Conservation (phyloP, 2,329 filamentous ascomycete genomes). For the Thielaviopsis euricoi region DNA sequence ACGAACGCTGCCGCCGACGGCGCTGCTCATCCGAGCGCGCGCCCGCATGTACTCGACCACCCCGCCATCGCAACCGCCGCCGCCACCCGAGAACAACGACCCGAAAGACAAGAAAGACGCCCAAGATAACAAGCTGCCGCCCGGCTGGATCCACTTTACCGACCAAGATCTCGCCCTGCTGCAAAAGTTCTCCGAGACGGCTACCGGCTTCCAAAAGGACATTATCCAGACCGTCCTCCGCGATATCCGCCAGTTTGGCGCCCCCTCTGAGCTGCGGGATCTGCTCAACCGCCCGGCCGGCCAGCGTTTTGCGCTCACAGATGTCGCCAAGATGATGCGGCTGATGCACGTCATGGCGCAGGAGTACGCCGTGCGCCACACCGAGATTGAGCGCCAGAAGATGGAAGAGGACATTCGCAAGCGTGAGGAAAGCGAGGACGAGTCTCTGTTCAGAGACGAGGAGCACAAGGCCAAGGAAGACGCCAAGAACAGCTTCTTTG, state of each 20-base stretch:
- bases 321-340: constrained; percentile 42
- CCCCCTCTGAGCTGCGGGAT: constrained; percentile 50
- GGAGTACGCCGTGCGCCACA: constrained; percentile 16
- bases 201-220: constrained; percentile 45
- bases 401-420: constrained; percentile 10
- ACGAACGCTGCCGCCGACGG: constrained; percentile 13
- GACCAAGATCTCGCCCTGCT: constrained; percentile 35
- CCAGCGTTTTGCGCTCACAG: constrained; percentile 25
- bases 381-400: constrained; percentile 4
- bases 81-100: constrained; percentile 23
- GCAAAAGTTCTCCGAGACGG: constrained; percentile 40
- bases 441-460: constrained; percentile 1
- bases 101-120: constrained; percentile 13
- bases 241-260: constrained; percentile 48
- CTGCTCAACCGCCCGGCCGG: constrained; percentile 40
- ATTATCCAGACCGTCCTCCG: constrained; percentile 43
- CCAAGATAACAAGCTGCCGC: constrained; percentile 18
- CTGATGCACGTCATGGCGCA: constrained; percentile 40
- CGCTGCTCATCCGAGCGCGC: constrained; percentile 15
- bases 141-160: constrained; percentile 30
- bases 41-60: constrained; percentile 24
- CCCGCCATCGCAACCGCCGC: constrained; percentile 16
- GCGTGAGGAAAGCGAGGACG: constrained; percentile 11
- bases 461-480: constrained; percentile 13
- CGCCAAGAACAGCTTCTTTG: constrained; percentile 5